Evolutionary conservation across 148 eudicot genomes (phyloP).

Genomic region (Beta vulgaris): DNA sequence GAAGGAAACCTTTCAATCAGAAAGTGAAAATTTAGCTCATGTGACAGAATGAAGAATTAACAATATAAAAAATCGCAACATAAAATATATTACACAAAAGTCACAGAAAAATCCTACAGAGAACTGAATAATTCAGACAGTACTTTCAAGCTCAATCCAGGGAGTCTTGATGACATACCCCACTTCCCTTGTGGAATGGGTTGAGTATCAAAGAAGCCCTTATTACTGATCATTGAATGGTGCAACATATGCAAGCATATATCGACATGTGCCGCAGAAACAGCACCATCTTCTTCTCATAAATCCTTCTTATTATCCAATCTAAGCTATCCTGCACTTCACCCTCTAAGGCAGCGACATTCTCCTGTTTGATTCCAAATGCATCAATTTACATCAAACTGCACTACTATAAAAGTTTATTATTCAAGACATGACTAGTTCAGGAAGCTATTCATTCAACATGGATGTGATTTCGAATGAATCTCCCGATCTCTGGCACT

Average conservation of each 20-base stretch:
- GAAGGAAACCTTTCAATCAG: neutral
- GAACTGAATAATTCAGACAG: neutral
- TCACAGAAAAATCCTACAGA: no score
- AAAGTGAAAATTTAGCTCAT: neutral
- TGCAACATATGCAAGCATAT: neutral
- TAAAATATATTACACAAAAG: no score
- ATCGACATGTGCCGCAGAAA: neutral
- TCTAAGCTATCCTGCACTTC: neutral
- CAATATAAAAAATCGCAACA: neutral
- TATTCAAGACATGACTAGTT: neutral
- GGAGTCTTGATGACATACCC: no score
- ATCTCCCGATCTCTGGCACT: neutral
- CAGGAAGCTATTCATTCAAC: neutral
- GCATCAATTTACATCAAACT: neutral
- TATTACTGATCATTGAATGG: no score
- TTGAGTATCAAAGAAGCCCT: no score
- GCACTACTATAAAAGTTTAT: neutral
- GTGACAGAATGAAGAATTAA: neutral
- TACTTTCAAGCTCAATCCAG: no score
- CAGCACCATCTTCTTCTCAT: neutral
- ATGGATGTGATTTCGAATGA: no score
- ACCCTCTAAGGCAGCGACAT: neutral
- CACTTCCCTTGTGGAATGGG: no score
- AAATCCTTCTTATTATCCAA: neutral
- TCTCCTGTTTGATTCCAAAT: neutral